Percentiles rank a stretch among this genome's conserved stretches.
These are phyloP conservation scores for Aspergillus panamensis DNA, from an alignment of 495 filamentous ascomycete genomes.

Conservation along the genomic window DNA sequence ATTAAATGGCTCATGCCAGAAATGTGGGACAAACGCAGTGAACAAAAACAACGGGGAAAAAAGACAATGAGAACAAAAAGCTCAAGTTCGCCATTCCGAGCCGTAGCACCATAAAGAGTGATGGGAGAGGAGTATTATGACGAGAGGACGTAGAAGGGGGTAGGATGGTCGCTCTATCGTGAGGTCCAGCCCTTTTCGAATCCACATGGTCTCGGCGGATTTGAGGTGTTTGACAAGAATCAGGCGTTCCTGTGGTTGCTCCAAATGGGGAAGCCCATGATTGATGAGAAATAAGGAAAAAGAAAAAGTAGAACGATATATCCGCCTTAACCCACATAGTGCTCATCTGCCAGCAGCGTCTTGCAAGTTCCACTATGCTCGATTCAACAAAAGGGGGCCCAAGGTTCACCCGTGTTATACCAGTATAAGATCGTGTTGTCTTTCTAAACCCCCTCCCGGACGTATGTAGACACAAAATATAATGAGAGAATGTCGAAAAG, in stretches of 20 bases:
- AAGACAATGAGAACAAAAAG: slow-evolving; percentile 28
- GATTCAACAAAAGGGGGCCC: slow-evolving; percentile 17
- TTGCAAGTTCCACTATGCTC: slow-evolving; percentile 19
- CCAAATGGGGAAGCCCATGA: slow-evolving; percentile 8
- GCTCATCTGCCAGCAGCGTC: slow-evolving; percentile 23
- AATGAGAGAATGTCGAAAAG: slow-evolving; percentile 30
- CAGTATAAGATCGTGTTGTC: slow-evolving; percentile 24
- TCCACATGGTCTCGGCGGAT: slow-evolving; percentile 14
- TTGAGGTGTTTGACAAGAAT: slow-evolving; percentile 4
- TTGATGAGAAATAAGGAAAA: slow-evolving; percentile 15
- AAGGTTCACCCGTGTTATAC: slow-evolving; percentile 22
- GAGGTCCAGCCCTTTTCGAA: slow-evolving; percentile 19
- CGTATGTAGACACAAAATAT: slow-evolving; percentile 19
- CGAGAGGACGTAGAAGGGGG: slow-evolving; percentile 12
- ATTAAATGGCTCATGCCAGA: slow-evolving; percentile 41
- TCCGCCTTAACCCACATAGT: slow-evolving; percentile 18
- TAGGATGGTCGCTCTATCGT: slow-evolving; percentile 21
- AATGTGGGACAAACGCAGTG: slow-evolving; percentile 19
- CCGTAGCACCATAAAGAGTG: slow-evolving; percentile 47
- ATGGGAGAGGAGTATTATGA: slow-evolving; percentile 23
- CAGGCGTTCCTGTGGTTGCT: slow-evolving; percentile 4
- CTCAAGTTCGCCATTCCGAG: slow-evolving; percentile 43
- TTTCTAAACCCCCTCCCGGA: slow-evolving; percentile 19
- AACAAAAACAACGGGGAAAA: slow-evolving; percentile 23
- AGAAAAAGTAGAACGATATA: slow-evolving; percentile 29